Evolutionary conservation across 2,329 filamentous ascomycete species (phyloP).

Genomic region (Diaporthe amygdali): DNA sequence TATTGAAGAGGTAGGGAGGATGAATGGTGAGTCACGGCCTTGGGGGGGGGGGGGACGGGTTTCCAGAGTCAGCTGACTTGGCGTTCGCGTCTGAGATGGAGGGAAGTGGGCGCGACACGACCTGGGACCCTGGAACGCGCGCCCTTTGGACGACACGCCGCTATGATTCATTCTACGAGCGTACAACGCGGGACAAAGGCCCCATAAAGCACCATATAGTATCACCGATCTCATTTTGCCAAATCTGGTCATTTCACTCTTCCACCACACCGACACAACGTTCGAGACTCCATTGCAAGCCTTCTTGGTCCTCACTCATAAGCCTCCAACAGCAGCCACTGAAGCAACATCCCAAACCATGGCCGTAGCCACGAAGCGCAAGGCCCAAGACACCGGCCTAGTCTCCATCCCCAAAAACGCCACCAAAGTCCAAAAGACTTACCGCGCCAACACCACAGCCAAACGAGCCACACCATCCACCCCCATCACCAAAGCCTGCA

Average conservation of each 20-base stretch:
- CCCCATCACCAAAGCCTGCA: not conserved
- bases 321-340: not conserved
- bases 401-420: not conserved
- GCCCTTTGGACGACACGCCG: conserved; percentile 25
- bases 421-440: conserved; percentile 10
- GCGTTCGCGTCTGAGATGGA: not conserved
- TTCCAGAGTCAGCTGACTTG: conserved; percentile 13
- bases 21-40: too few relatives aligned
- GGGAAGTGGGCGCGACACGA: not conserved
- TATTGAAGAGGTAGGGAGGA: too few relatives aligned
- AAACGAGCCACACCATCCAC: not conserved
- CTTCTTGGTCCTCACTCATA: not conserved
- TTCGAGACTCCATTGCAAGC: not conserved
- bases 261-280: not conserved
- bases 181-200: not conserved
- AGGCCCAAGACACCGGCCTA: not conserved
- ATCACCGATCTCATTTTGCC: too few relatives aligned
- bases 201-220: not conserved
- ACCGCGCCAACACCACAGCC: conserved; percentile 12
- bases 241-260: not conserved
- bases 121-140: conserved; percentile 8
- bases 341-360: not conserved
- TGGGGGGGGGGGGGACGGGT: too few relatives aligned
- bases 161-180: conserved; percentile 5
- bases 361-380: conserved; percentile 8